Percentiles rank a stretch among this genome's conserved stretches.
Conservation (phyloP, 2,329 filamentous ascomycete genomes). For the Fusarium xyrophilum region DNA sequence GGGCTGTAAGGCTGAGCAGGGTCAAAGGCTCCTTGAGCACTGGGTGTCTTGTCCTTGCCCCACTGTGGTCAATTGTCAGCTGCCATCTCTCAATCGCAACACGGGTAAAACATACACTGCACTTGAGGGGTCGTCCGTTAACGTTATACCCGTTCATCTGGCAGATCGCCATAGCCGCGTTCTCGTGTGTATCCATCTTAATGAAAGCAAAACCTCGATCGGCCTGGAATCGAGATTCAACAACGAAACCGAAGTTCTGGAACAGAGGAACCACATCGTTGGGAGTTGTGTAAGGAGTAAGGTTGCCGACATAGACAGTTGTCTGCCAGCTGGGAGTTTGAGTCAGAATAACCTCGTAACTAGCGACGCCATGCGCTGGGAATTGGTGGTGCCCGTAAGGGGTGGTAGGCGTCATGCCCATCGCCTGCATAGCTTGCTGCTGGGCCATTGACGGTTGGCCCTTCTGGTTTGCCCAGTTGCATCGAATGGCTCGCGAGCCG, state of each 20-base stretch:
- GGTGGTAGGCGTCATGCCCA: constrained; percentile 98
- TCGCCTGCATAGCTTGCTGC: constrained; percentile 94
- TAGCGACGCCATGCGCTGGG: constrained; percentile 94
- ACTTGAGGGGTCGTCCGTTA: constrained; percentile 95
- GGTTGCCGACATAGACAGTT: constrained; percentile 95
- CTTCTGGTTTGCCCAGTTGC: constrained; percentile 99
- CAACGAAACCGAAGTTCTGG: constrained; percentile 97
- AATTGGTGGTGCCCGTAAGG: constrained; percentile 98
- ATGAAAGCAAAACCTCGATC: constrained; percentile 98
- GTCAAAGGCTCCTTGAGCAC: constrained; percentile 72
- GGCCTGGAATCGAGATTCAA: constrained; percentile 96
- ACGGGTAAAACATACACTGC: constrained; percentile 76
- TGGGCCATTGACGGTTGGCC: constrained; percentile 99
- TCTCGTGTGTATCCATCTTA: constrained; percentile 99
- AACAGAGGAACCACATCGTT: constrained; percentile 97
- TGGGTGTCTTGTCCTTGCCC: constrained; percentile 98
- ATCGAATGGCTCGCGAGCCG: constrained; percentile 95
- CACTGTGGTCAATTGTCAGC: constrained; percentile 65
- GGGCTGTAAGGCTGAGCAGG: constrained; percentile 75
- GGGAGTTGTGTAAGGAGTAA: constrained; percentile 97
- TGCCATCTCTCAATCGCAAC: not conserved
- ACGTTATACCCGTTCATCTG: constrained; percentile 98
- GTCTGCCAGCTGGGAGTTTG: constrained; percentile 99
- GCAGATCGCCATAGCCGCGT: constrained; percentile 97
- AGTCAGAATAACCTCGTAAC: constrained; percentile 94